A percentile compares a stretch with the other conserved stretches of the same genome.
Conservation (phyloP, 176 grass and related monocot genomes). For the Elaeis guineensis region DNA sequence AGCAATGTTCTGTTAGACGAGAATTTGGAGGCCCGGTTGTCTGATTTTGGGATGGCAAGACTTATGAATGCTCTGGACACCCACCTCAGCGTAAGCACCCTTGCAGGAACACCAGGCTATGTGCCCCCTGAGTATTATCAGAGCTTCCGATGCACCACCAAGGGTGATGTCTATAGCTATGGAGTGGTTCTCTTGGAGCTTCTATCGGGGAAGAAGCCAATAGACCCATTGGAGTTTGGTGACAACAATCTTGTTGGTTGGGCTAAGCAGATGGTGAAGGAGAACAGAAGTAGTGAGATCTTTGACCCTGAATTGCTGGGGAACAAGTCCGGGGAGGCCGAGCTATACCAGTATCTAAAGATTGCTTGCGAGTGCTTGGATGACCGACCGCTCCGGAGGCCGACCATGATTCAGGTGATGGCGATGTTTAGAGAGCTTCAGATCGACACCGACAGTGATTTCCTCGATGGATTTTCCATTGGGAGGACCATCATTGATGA, state of each 20-base stretch:
- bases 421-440: conserved; percentile 96
- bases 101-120: conserved; percentile 88
- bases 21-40: conserved; percentile 66
- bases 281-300: conserved; percentile 56
- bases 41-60: conserved; percentile 91
- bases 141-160: conserved; percentile 89
- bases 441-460: conserved; percentile 61
- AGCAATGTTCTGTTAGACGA: conserved; percentile 91
- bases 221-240: conserved; percentile 69
- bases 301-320: conserved; percentile 52
- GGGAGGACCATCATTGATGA: conserved; percentile 59
- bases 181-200: conserved; percentile 94
- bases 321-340: conserved; percentile 46
- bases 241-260: conserved; percentile 94
- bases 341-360: conserved; percentile 68
- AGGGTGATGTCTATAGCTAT: conserved; percentile 94
- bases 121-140: conserved; percentile 97
- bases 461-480: conserved; percentile 56
- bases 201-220: conserved; percentile 85
- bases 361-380: conserved; percentile 86
- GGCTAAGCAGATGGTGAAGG: conserved; percentile 92
- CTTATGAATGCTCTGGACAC: conserved; percentile 82
- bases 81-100: conserved; percentile 87
- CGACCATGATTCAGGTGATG: conserved; percentile 99
- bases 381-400: conserved; percentile 53